Base-by-base conservation (phyloP, 306 rosid genomes). In the Vicia villosa region DNA sequence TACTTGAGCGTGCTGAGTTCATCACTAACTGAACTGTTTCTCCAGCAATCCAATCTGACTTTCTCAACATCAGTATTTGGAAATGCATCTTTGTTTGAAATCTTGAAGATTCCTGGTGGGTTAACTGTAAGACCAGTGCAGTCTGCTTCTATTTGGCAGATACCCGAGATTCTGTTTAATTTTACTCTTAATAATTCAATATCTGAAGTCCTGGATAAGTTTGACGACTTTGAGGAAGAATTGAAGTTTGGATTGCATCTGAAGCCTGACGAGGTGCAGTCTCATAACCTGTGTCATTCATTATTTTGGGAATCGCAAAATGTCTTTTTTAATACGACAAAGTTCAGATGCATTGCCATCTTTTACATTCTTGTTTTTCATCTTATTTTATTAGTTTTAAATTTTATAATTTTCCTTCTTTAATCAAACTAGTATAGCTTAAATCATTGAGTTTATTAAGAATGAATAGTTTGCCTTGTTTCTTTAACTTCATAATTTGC, bases 111-210 rank as follows among this genome's bases (percentile, higher is more conserved):
- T 88, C 84, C 88, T 12, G 91, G 88, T 55, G 98, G 97, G 50
- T 30, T 94, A 73, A 81, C 92, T 76, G 84, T 94, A 69, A 80
- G 82, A 77, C 98, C 98, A 7, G 59, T 36, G 74, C 89, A 87
- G 81, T 74, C 82, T 60, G 81, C 85, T 72, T 75, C 82, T 10
- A 76, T 87, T 74, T 86, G 95, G 96, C 83, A 74, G 83, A 83
- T 70, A 14, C 96, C 91, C 6, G 83, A 87, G 90, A 78, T 83
- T 76, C 79, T 87, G 38, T 94, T 94, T 71, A 87, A 88, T 73
- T 90, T 94, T 83, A 90, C 95, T 63, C 92, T 90, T 58, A 56
- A 87, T 37, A 87, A 86, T 79, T 88, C 98, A 46, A 79, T 83
- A 36, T 76, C 89, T 9, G 89, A 85, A 45, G 71, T 90, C 38